Conservation (phyloP, 345 rosid genomes). For the Eucalyptus regnans region DNA sequence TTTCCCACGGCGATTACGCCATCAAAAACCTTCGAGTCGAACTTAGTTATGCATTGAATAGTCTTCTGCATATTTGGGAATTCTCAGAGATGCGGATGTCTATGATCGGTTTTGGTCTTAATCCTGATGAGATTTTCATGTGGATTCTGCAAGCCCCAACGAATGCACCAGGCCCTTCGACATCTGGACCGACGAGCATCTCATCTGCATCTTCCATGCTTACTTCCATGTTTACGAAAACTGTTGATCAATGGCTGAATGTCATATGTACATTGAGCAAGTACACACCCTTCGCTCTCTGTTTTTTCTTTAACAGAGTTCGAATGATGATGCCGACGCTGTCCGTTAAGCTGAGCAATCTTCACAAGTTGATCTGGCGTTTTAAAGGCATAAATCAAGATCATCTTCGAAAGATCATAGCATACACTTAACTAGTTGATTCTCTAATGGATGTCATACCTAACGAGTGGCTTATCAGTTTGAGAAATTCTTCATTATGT, state of each 20-base stretch:
- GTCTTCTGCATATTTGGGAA: slow-evolving; percentile 15
- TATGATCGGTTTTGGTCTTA: slow-evolving; percentile 5
- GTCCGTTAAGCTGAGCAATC: not conserved
- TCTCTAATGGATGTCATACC: not conserved
- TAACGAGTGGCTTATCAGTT: not conserved
- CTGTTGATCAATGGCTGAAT: slow-evolving; percentile 15
- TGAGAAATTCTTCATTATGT: not conserved
- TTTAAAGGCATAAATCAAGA: not conserved
- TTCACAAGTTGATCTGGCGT: not conserved
- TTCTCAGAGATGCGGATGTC: slow-evolving; percentile 15
- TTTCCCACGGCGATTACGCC: slow-evolving; percentile 22
- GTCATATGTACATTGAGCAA: not conserved
- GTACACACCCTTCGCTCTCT: not conserved
- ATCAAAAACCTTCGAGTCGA: slow-evolving; percentile 14
- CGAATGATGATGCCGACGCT: too few relatives aligned
- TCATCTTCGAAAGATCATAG: not conserved
- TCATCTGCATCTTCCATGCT: slow-evolving; percentile 12
- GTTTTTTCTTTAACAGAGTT: not conserved
- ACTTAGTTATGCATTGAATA: slow-evolving; percentile 24
- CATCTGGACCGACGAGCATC: slow-evolving; percentile 26
- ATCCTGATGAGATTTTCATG: not conserved
- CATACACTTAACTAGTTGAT: not conserved
- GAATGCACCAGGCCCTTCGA: slow-evolving; percentile 18
- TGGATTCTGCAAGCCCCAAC: slow-evolving; percentile 30
- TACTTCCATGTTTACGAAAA: slow-evolving; percentile 24